These are phyloP conservation scores for Cryptococcus neoformans DNA, from an alignment of 1,284 basidiomycete genomes.

Conservation along the genomic window DNA sequence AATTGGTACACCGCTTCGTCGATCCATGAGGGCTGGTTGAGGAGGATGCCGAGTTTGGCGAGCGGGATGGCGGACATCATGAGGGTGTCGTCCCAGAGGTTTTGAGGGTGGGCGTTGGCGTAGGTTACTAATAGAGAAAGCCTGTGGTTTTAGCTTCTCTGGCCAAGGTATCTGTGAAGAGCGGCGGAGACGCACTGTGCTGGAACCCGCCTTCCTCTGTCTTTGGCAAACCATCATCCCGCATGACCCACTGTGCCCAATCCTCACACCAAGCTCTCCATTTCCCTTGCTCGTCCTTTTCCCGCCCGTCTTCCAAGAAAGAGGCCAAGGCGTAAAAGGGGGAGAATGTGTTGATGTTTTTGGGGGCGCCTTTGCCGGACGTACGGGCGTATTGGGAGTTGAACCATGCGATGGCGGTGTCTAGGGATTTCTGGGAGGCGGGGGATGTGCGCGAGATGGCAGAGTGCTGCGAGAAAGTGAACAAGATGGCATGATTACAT, in stretches of 20 bases:
- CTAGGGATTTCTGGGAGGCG: slow-evolving; percentile 49
- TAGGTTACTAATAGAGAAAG: slow-evolving; percentile 53
- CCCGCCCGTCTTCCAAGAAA: slow-evolving; percentile 41
- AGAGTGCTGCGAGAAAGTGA: slow-evolving; percentile 24
- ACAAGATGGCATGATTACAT: background rate
- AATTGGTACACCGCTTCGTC: slow-evolving; percentile 63
- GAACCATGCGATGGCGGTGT: slow-evolving; percentile 59
- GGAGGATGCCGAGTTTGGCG: slow-evolving; percentile 61
- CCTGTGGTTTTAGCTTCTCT: background rate
- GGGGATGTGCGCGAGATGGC: slow-evolving; percentile 48
- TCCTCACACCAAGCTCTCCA: slow-evolving; percentile 53
- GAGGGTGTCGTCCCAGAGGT: slow-evolving; percentile 65
- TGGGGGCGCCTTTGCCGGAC: slow-evolving; percentile 55
- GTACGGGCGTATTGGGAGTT: slow-evolving; percentile 55
- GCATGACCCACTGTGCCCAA: slow-evolving; percentile 66
- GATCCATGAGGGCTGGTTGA: slow-evolving; percentile 57
- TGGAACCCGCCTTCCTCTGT: slow-evolving; percentile 61
- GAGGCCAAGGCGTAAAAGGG: slow-evolving; percentile 60
- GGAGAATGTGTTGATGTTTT: slow-evolving; percentile 68
- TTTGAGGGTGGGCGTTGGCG: slow-evolving; percentile 55
- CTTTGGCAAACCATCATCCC: slow-evolving; percentile 54
- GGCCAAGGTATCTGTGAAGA: too few species aligned
- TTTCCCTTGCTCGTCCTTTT: slow-evolving; percentile 18
- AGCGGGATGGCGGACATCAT: slow-evolving; percentile 61
- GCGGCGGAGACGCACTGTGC: slow-evolving; percentile 51